Base-by-base conservation (phyloP, 257 asterid genomes). In the Solanum pennellii region DNA sequence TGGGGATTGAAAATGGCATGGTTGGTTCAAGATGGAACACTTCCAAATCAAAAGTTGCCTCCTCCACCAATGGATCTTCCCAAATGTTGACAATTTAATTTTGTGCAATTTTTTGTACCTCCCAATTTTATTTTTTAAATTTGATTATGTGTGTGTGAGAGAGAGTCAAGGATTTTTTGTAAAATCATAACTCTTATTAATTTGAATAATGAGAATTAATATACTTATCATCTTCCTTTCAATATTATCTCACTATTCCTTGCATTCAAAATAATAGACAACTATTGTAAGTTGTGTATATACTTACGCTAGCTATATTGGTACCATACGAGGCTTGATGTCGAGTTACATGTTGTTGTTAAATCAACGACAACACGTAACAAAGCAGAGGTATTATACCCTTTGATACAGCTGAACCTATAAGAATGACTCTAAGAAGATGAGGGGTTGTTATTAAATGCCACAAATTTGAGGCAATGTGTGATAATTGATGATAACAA, bases 1-100 rank as follows among this genome's bases (percentile, higher is more conserved):
- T 75, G 83, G 83, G 83, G 83, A 3, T 62, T 94, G 88, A 92
- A 92, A 82, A 93, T 94, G 96, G 96, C 94, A n/a, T 94, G 95
- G 95, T 90, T 94, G 29, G 96, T 94, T 47, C 83, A 91, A 52
- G 60, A 16, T 14, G 21, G 21, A 16, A 49, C 5, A 16, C 60
- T 15, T 15, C 60, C 60, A 15, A 16, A 52, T 52, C 23, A 52
- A 52, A 52, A 52, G 21, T 52, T 52, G 60, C 60, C 60, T 16
- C 60, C 60, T 5, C 60, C 60, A 15, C 60, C 60, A 15, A 52
- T 5, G 60, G 60, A 52, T 6, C 60, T 52, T 6, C 60, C 60
- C 60, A 52, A 52, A 3, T 52, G 60, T 52, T 52, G 60, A 52
- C 3, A 52, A 52, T 5, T 27, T 68, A 13, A 68, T 12, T 27